These are phyloP conservation scores for Phoma sp. DNA, from an alignment of 2,329 filamentous ascomycete genomes.

Conservation along the genomic window DNA sequence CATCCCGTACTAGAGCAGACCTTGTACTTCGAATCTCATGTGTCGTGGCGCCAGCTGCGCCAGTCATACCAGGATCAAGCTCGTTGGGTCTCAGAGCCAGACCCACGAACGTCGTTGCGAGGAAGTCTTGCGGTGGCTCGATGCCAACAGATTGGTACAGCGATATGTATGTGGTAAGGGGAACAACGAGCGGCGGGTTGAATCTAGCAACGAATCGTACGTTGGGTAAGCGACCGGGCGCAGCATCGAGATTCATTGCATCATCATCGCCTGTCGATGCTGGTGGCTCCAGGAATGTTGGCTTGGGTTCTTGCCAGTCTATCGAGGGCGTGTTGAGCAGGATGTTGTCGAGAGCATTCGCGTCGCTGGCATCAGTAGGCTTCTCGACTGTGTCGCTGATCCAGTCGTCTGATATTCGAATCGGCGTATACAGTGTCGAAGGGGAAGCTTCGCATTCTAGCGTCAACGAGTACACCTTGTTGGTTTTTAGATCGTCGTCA, in stretches of 20 bases:
- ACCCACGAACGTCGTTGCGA: constrained; percentile 53
- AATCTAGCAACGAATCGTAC: constrained; percentile 78
- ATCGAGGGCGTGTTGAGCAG: constrained; percentile 55
- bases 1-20: constrained; percentile 52
- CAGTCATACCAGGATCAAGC: constrained; percentile 62
- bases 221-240: constrained; percentile 67
- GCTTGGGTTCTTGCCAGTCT: constrained; percentile 77
- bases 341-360: constrained; percentile 50
- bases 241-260: constrained; percentile 64
- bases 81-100: constrained; percentile 60
- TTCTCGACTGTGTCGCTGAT: constrained; percentile 73
- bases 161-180: constrained; percentile 68
- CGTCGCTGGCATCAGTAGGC: constrained; percentile 47
- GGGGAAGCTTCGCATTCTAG: constrained; percentile 67
- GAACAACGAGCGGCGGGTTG: constrained; percentile 75
- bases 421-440: constrained; percentile 61
- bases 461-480: constrained; percentile 70
- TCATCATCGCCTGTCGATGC: constrained; percentile 53
- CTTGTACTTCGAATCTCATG: constrained; percentile 62
- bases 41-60: constrained; percentile 35
- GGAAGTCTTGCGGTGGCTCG: constrained; percentile 65
- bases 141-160: constrained; percentile 67
- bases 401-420: constrained; percentile 78
- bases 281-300: constrained; percentile 59
- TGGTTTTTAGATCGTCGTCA: constrained; percentile 50